Conservation (phyloP, 768 basidiomycete species). For the Collybia nuda region DNA sequence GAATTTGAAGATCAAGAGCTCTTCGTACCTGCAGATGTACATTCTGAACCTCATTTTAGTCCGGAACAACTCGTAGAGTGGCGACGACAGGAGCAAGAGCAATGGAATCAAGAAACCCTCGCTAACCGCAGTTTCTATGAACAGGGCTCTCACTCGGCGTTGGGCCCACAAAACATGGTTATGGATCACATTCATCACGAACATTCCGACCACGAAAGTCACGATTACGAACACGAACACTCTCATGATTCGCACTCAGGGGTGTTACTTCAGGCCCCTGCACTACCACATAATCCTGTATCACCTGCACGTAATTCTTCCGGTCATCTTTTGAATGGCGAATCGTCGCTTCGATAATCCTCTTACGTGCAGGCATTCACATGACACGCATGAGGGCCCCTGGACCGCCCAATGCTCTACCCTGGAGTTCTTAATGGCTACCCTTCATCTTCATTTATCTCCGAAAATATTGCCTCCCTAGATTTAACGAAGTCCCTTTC, state of each 20-base stretch:
- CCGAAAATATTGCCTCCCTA: neutral
- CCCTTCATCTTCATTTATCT: neutral
- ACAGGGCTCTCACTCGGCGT: slow-evolving; percentile 1
- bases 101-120: slow-evolving; percentile 26
- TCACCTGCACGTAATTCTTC: slow-evolving; percentile 29
- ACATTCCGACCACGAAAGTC: slow-evolving; percentile 8
- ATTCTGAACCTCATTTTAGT: slow-evolving; percentile 23
- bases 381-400: slow-evolving; percentile 10
- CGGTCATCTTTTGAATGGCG: slow-evolving; percentile 46
- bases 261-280: slow-evolving; percentile 5
- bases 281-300: slow-evolving; percentile 28
- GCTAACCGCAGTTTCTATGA: slow-evolving; percentile 14
- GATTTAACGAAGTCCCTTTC: neutral
- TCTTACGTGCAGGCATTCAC: slow-evolving; percentile 11
- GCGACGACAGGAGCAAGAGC: slow-evolving; percentile 29
- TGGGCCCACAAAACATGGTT: neutral
- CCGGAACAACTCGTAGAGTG: slow-evolving; percentile 26
- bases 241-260: neutral
- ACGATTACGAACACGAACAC: slow-evolving; percentile 1
- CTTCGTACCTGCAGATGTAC: slow-evolving; percentile 71
- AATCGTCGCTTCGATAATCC: slow-evolving; percentile 35
- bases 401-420: neutral
- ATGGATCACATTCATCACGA: slow-evolving; percentile 14
- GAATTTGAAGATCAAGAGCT: slow-evolving; percentile 65
- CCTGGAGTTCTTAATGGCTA: neutral